A percentile compares a stretch with the other conserved stretches of the same genome.
phyloP scores from a whole-genome alignment of 306 rosid genomes.

The Vigna angularis region DNA sequence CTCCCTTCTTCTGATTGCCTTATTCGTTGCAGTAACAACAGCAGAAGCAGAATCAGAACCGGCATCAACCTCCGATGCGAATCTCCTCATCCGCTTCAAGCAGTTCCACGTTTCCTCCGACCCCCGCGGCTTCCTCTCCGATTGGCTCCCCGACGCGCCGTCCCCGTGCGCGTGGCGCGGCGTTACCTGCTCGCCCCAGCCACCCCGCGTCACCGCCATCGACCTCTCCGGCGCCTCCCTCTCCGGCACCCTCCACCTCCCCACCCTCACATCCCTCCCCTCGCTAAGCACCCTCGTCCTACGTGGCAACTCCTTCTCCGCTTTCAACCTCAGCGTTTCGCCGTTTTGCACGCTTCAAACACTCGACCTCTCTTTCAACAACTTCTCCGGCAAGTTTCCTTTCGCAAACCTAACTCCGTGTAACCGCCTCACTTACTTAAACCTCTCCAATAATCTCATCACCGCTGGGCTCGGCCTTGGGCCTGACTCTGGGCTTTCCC shows the following conservation, averaged over 20 bases:
- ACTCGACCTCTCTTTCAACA: slow-evolving; percentile 70
- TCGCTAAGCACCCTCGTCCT: slow-evolving; percentile 48
- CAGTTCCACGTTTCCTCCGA: slow-evolving; percentile 56
- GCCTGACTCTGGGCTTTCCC: slow-evolving; percentile 34
- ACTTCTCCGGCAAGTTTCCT: slow-evolving; percentile 52
- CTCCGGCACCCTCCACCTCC: slow-evolving; percentile 58
- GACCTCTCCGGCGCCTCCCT: slow-evolving; percentile 62
- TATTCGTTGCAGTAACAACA: slow-evolving; percentile 11
- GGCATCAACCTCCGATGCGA: not conserved
- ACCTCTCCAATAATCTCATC: slow-evolving; percentile 61
- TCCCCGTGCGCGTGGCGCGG: slow-evolving; percentile 62
- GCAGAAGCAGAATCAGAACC: not conserved
- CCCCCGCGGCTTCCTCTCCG: slow-evolving; percentile 55
- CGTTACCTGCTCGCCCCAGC: slow-evolving; percentile 54
- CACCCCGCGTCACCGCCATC: slow-evolving; percentile 47
- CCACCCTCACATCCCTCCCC: slow-evolving; percentile 55
- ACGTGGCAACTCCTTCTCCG: slow-evolving; percentile 56
- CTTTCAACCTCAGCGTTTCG: slow-evolving; percentile 46
- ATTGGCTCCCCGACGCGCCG: slow-evolving; percentile 50
- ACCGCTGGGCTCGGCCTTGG: slow-evolving; percentile 1
- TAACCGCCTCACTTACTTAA: slow-evolving; percentile 44
- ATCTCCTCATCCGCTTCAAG: slow-evolving; percentile 58
- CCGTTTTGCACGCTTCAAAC: slow-evolving; percentile 46
- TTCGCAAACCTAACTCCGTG: slow-evolving; percentile 45
- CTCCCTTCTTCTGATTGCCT: slow-evolving; percentile 21